Base-by-base conservation (phyloP, 805 yeast species). In the Saturnispora diversa region DNA sequence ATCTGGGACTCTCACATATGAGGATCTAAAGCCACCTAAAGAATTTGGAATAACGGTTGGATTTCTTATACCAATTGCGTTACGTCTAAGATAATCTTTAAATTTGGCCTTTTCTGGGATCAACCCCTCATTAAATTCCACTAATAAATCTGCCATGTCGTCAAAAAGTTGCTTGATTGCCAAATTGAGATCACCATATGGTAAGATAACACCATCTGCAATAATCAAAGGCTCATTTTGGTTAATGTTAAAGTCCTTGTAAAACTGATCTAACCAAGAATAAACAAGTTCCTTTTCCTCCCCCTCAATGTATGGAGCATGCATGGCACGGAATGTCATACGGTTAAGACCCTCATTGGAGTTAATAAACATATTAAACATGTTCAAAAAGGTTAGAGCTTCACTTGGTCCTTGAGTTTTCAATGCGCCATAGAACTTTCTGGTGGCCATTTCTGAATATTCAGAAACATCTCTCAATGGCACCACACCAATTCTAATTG, bases 401-500 rank as follows among this genome's bases (percentile, higher is more conserved):
- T 47, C 53, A 6, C 39, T 45, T 1, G 52, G 34, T 8, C 60
- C 57, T 3, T 35, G 21, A 3, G 45, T 31, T 26, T 50, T 40
- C 21, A 28, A 31, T 5, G 56, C 42, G 22, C 47, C 52, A 8
- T 48, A 42, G 22, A 61, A 50, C 27, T 59, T 58, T 23, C 50
- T 29, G 2, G 46, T 51, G 0, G 61, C 54, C 15, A 52, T 39
- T 7, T 45, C 40, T 19, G 40, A 41, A 44, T 60, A 62, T 7
- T 37, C 30, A 3, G 43, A 50, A 10, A 51, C 43, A 5, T 54
- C 58, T 7, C 59, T 53, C 2, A 82, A 43, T 0, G 97, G 95
- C n/a, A 90, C 64, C 3, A 90, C 46, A 6, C 97, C 98, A 38
- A 90, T 54, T 57, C 88, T 81, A 48, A 87, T 82, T 0, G 95